Base-by-base conservation (phyloP, 768 basidiomycete genomes). In the Phaeolepiota aurea region DNA sequence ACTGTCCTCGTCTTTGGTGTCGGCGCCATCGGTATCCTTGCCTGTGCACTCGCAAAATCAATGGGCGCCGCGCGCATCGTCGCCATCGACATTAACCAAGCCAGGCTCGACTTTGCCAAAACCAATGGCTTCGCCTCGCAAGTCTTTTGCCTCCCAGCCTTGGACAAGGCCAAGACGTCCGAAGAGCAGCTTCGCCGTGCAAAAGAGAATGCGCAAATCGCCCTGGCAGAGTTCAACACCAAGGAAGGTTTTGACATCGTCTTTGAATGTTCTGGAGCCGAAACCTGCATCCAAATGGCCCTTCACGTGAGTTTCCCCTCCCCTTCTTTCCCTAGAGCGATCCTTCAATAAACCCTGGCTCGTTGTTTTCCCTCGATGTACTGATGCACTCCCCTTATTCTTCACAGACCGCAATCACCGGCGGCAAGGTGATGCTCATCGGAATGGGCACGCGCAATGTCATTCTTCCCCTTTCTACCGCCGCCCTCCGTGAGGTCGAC, bases 211-310 rank as follows among this genome's bases (percentile, higher is more conserved):
- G 67, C 75, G 5, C 58, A 65, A 31, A 53, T 58, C 5, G 72
- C 76, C 4, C 66, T 89, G 43, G 53, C 64, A 37, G 58, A 68
- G 40, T 86, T 88, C 54, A 65, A 61, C 44, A 63, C 71, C 44
- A 67, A 68, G 16, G 81, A 88, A 19, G 94, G 94, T 20, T 94
- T 90, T 62, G 91, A 96, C 58, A 69, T 87, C 54, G 83, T 97
- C 37, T 87, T 93, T 54, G 93, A 98, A 61, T 98, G 93, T 63
- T 92, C 91, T 10, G 93, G 93, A 46, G 90, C 89, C 2, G 91
- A 94, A 59, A 71, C 79, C 23, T 89, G 87, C 55, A 89, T 94
- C 55, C 90, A 94, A 57, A 82, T 88, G 78, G 82, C 87, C 38
- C 73, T 93, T 46, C 78, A 87, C 64, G 89, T 92, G 65, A 71